Percentiles rank a stretch among this genome's conserved stretches.
These are phyloP conservation scores for Kluyveromyces lactis DNA, from an alignment of 805 yeast genomes.

Conservation along the genomic window DNA sequence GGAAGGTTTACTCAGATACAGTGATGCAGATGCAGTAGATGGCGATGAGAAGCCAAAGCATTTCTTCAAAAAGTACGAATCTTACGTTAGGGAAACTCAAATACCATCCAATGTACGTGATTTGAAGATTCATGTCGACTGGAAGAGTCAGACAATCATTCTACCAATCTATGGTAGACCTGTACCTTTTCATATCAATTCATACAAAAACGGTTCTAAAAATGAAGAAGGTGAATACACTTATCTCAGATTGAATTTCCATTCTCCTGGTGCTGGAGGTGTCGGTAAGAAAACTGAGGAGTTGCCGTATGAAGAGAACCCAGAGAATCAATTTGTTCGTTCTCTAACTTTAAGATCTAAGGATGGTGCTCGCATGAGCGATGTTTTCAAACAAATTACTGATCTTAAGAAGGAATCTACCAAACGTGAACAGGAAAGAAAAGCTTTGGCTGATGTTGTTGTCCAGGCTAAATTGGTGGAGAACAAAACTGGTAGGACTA, in stretches of 20 bases:
- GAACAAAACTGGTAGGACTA: constrained; percentile 73
- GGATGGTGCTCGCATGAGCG: constrained; percentile 85
- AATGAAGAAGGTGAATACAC: constrained; percentile 95
- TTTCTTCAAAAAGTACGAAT: constrained; percentile 81
- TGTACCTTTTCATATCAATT: constrained; percentile 92
- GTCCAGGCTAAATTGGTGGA: constrained; percentile 84
- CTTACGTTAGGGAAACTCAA: constrained; percentile 88
- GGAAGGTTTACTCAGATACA: constrained; percentile 76
- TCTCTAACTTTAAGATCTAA: constrained; percentile 82
- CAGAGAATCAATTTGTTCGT: constrained; percentile 79
- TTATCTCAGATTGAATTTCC: constrained; percentile 80
- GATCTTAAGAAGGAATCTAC: constrained; percentile 89
- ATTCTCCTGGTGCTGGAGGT: constrained; percentile 85
- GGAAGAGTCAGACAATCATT: constrained; percentile 78
- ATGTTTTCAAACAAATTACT: constrained; percentile 79
- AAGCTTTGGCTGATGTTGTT: constrained; percentile 89
- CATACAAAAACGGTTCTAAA: constrained; percentile 90
- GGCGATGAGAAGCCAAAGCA: constrained; percentile 41
- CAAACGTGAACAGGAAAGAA: constrained; percentile 83
- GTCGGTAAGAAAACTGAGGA: constrained; percentile 62
- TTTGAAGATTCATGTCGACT: constrained; percentile 78
- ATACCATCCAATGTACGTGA: constrained; percentile 79
- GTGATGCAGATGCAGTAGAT: constrained; percentile 67
- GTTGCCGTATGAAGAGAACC: constrained; percentile 83
- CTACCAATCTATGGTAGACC: constrained; percentile 93